A percentile compares a stretch with the other conserved stretches of the same genome.
phyloP scores from a whole-genome alignment of 2,329 filamentous ascomycete species.

The Fusarium sulawesiense region DNA sequence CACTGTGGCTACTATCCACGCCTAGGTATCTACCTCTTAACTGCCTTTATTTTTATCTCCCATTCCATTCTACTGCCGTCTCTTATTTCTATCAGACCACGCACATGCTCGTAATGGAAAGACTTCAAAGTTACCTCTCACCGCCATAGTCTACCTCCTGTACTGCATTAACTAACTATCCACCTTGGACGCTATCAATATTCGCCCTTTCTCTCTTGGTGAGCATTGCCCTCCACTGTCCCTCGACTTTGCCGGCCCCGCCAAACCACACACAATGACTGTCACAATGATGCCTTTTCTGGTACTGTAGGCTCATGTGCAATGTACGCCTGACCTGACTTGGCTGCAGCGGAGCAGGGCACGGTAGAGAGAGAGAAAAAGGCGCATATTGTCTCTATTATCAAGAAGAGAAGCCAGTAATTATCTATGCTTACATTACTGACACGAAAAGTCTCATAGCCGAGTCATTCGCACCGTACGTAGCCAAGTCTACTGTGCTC shows the following conservation, averaged over 20 bases:
- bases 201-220: constrained; percentile 34
- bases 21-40: constrained; percentile 6
- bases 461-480: constrained; percentile 33
- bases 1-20: background rate
- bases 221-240: constrained; percentile 28
- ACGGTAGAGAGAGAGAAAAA: constrained; percentile 12
- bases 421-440: constrained; percentile 21
- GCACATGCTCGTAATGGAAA: background rate
- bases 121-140: background rate
- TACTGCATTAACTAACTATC: background rate
- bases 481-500: background rate
- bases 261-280: constrained; percentile 11
- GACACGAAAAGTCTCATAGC: constrained; percentile 30
- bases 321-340: constrained; percentile 37
- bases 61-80: background rate
- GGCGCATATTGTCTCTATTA: constrained; percentile 13
- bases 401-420: background rate
- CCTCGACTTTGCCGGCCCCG: constrained; percentile 15
- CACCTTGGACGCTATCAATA: constrained; percentile 4
- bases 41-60: background rate
- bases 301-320: constrained; percentile 24
- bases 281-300: constrained; percentile 34
- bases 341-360: constrained; percentile 10
- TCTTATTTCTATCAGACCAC: background rate
- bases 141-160: background rate